A percentile compares a stretch with the other conserved stretches of the same genome.
Evolutionary conservation across 2,329 filamentous ascomycete species (phyloP).

Genomic region (Colletotrichum horii): DNA sequence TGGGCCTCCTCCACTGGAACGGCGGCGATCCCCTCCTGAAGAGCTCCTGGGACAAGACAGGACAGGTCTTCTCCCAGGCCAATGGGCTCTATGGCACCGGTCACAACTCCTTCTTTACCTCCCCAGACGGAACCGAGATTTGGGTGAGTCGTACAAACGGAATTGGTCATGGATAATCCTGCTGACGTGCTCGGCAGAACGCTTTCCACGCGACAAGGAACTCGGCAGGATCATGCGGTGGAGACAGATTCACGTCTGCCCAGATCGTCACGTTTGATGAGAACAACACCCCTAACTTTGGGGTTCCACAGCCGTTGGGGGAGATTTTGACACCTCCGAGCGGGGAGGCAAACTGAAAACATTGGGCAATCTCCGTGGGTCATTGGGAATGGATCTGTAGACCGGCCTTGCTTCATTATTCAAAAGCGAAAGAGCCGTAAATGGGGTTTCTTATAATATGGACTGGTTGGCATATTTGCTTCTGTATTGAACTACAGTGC

Average conservation of each 20-base stretch:
- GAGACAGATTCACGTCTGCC: neutral
- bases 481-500: no score
- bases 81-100: neutral
- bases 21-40: neutral
- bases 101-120: neutral
- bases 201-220: neutral
- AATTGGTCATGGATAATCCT: rapidly evolving
- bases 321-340: neutral
- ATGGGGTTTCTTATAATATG: no score
- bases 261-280: neutral
- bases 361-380: no score
- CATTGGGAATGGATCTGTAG: no score
- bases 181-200: neutral
- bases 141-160: neutral
- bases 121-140: neutral
- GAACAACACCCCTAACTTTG: neutral
- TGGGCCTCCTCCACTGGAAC: neutral
- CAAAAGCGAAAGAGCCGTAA: no score
- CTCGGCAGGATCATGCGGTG: neutral
- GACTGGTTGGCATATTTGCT: no score
- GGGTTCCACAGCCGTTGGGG: rapidly evolving
- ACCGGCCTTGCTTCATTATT: no score
- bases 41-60: neutral
- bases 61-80: neutral
- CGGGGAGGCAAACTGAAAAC: neutral